Base-by-base conservation (phyloP, 345 rosid genomes). In the Viola odorata region DNA sequence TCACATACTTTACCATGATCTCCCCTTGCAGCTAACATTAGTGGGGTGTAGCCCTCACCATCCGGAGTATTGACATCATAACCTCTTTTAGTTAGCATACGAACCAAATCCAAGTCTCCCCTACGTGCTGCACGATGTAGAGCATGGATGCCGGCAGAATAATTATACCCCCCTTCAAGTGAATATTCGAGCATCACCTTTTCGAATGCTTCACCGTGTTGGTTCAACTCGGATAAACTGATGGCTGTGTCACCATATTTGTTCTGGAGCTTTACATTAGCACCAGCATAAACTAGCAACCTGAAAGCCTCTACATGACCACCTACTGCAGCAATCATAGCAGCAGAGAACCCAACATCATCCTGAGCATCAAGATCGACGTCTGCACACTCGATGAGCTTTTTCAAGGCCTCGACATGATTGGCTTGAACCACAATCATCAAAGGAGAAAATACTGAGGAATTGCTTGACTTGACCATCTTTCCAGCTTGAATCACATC, bases 181-280 rank as follows among this genome's bases (percentile, higher is more conserved):
- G 92, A 89, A 57, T 76, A 86, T 63, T 88, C 92, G 11, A 94
- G 89, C 92, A 90, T 81, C 68, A 90, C 97, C 75, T 85, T 90
- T 84, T 90, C 99, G 10, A 94, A 76, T 54, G 68, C 67, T 72
- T 90, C 87, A 0, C 82, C 82, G 13, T 82, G 69, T 38, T 77
- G 86, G 65, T 81, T 88, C 64, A 73, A 63, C 52, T 84, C 84
- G 4, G 96, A 83, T 44, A 94, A 63, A 45, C 80, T 77, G 37
- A 86, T 77, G 23, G 95, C 97, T 12, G 88, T 86, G 64, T 86
- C 73, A 0, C 92, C 92, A 4, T 73, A 74, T 66, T 81, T 85
- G 80, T 85, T 94, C 4, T 49, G 45, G 4, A 94, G 85, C 77
- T 84, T 85, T 16, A 94, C 80, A 50, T 90, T 85, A 48, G 97